Evolutionary conservation across 257 asterid genomes (phyloP).

Genomic region (Primulina eburnea): DNA sequence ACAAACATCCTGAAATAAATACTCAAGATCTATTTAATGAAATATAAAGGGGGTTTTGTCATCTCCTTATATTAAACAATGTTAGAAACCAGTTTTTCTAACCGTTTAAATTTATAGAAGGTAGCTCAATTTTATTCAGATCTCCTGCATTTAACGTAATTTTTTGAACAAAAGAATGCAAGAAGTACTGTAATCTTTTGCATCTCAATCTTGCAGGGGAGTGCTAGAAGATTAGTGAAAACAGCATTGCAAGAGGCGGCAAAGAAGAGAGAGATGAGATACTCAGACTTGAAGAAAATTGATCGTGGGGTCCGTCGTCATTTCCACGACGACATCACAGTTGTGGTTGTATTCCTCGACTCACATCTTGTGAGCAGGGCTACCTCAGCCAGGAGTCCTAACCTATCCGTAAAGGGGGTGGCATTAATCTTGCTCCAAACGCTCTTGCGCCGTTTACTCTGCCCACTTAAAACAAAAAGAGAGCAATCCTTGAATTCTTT

Average conservation of each 20-base stretch:
- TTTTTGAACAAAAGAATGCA: too few relatives aligned
- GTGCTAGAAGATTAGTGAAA: slow-evolving; percentile 76
- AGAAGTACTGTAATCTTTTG: not conserved
- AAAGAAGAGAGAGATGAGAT: slow-evolving; percentile 90
- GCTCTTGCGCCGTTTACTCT: slow-evolving; percentile 48
- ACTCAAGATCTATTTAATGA: too few relatives aligned
- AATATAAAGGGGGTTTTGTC: not conserved
- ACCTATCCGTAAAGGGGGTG: slow-evolving; percentile 71
- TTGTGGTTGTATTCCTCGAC: slow-evolving; percentile 69
- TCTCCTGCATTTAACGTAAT: not conserved
- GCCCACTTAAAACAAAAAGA: slow-evolving; percentile 25
- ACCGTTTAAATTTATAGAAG: not conserved
- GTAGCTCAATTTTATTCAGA: not conserved
- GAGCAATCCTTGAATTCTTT: slow-evolving; percentile 46
- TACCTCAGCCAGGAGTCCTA: slow-evolving; percentile 46
- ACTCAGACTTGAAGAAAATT: slow-evolving; percentile 84
- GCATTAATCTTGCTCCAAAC: slow-evolving; percentile 43
- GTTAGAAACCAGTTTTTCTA: not conserved
- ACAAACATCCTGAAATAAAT: too few relatives aligned
- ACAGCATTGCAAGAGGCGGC: slow-evolving; percentile 83
- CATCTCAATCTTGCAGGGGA: slow-evolving; percentile 50
- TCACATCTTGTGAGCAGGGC: slow-evolving; percentile 69
- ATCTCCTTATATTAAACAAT: not conserved
- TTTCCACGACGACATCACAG: slow-evolving; percentile 88
- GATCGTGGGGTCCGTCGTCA: slow-evolving; percentile 85